Conservation (phyloP, 345 rosid species). For the Mercurialis annua region DNA sequence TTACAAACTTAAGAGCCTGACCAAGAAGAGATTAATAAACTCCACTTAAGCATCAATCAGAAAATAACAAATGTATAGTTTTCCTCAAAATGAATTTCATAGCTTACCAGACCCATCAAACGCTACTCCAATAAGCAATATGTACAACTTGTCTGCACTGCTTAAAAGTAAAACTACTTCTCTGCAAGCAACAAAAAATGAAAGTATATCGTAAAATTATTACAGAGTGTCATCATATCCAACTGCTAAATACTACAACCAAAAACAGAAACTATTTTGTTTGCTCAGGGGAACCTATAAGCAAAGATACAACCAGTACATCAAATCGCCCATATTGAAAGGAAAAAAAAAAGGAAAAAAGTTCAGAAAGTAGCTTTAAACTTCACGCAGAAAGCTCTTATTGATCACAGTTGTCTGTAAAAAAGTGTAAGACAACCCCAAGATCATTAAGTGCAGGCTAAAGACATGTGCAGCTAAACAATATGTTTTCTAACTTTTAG, state of each 20-base stretch:
- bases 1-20: conserved; percentile 25
- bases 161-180: conserved; percentile 72
- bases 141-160: conserved; percentile 57
- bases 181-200: conserved; percentile 48
- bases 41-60: conserved; percentile 12
- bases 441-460: neutral
- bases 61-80: conserved; percentile 18
- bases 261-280: neutral
- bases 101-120: conserved; percentile 71
- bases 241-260: neutral
- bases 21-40: conserved; percentile 16
- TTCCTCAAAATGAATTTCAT: conserved; percentile 19
- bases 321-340: neutral
- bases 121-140: conserved; percentile 58
- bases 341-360: neutral
- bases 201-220: conserved; percentile 12
- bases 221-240: neutral
- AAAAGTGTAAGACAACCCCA: neutral
- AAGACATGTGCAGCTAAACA: neutral
- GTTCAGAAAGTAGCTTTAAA: neutral
- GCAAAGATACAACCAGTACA: neutral
- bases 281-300: neutral
- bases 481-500: neutral
- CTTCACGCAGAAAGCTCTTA: neutral
- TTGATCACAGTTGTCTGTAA: neutral